These are phyloP conservation scores for Claviceps fusiformis DNA, from an alignment of 2,329 filamentous ascomycete species.

Conservation along the genomic window DNA sequence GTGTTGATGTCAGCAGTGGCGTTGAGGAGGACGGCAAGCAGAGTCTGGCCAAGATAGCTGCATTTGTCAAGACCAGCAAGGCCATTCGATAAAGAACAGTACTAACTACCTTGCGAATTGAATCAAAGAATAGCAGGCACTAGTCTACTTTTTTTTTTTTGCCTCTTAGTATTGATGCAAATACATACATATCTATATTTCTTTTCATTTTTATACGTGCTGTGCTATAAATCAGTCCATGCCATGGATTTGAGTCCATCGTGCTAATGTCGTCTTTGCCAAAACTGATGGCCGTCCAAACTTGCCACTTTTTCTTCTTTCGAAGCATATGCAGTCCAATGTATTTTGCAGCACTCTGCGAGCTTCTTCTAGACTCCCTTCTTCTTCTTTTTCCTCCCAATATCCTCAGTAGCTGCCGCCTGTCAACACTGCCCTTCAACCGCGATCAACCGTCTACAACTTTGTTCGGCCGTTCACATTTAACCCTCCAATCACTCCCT, in stretches of 20 bases:
- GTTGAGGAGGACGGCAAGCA: conserved; percentile 78
- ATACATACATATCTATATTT: no score
- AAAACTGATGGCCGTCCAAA: background rate
- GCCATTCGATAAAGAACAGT: conserved; percentile 29
- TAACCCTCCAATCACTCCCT: background rate
- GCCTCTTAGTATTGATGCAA: background rate
- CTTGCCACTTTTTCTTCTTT: background rate
- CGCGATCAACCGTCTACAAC: background rate
- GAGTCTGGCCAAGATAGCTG: conserved; percentile 63
- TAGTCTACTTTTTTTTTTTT: background rate
- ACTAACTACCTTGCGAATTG: background rate
- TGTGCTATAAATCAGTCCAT: background rate
- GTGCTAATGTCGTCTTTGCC: background rate
- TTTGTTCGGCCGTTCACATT: background rate
- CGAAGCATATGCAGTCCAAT: no score
- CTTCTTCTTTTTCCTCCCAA: background rate
- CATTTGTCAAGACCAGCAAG: conserved; percentile 68
- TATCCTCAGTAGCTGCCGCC: background rate
- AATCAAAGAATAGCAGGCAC: background rate
- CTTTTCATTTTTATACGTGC: background rate
- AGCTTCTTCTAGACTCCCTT: background rate
- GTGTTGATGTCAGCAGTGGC: conserved; percentile 87
- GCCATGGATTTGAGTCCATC: background rate
- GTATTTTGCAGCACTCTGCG: background rate
- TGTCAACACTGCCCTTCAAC: background rate